Conservation (phyloP, 371 early-diverging fungal species). For the Rhizopus delemar region DNA sequence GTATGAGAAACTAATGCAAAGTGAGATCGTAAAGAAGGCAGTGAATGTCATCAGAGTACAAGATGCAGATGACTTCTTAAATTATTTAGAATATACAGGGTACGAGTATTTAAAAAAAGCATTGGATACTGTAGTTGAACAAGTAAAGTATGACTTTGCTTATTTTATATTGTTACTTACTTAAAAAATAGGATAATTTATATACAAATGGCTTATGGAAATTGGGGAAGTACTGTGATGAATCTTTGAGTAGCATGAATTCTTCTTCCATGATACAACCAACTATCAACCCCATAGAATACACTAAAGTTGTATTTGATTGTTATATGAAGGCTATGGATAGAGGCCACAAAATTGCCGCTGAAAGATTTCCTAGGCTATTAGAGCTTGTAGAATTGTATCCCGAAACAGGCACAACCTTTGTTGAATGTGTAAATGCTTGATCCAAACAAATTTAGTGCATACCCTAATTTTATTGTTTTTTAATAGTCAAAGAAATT, state of each 20-base stretch:
- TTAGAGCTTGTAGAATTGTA: slow-evolving; percentile 68
- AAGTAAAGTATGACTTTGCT: slow-evolving; percentile 4
- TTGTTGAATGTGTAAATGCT: slow-evolving; percentile 31
- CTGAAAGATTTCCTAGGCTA: slow-evolving; percentile 68
- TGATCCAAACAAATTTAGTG: background rate
- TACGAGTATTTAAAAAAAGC: slow-evolving; percentile 20
- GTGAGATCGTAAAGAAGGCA: background rate
- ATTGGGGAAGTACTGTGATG: slow-evolving; percentile 44
- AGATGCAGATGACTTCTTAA: slow-evolving; percentile 9
- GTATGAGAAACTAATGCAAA: background rate
- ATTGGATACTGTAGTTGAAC: background rate
- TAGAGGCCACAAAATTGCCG: slow-evolving; percentile 41
- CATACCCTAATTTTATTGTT: background rate
- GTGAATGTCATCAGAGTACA: background rate
- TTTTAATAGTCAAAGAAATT: slow-evolving; percentile 22
- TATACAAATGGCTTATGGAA: slow-evolving; percentile 34
- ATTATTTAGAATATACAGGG: slow-evolving; percentile 23
- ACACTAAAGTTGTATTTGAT: slow-evolving; percentile 50
- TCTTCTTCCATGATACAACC: slow-evolving; percentile 9
- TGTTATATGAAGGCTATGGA: slow-evolving; percentile 55
- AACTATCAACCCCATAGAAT: slow-evolving; percentile 26
- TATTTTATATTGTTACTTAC: background rate
- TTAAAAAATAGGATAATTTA: slow-evolving; percentile 11
- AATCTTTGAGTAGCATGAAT: slow-evolving; percentile 19
- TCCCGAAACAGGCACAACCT: slow-evolving; percentile 36